Base-by-base conservation (phyloP, 352 stramenopile genomes). In the Blastocystis sp. region DNA sequence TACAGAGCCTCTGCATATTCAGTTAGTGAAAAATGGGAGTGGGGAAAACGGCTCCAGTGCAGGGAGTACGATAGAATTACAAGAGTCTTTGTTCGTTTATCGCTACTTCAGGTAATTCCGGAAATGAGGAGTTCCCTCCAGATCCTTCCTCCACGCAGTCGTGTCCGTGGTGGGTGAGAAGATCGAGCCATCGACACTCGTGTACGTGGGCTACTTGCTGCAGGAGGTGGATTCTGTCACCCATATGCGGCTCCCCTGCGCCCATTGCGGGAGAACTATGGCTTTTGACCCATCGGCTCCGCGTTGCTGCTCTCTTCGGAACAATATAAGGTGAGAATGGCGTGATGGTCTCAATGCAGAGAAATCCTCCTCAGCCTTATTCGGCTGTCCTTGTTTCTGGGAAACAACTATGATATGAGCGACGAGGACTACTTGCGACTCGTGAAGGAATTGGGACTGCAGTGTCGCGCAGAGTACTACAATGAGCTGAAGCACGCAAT, bases 171-270 rank as follows among this genome's bases (percentile, higher is more conserved):
- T 60, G 19, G 38, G 38, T 42, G 42, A 43, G n/a, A 28, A 60
- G n/a, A 77, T 77, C 24, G 45, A 28, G 45, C n/a, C 66, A 11
- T 77, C 66, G 11, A 77, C 66, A 24, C 17, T 77, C 34, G 45
- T 77, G 11, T 77, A 77, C 60, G 66, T 77, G 17, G 66, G 38
- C 21, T 77, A 77, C 34, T 43, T 77, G 38, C 60, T 77, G 52
- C 38, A 77, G 52, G 45, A 42, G 60, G 42, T 57, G 9, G 38
- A 34, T n/a, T 60, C 34, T 19, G 45, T 42, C 17, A 19, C n/a
- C n/a, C 34, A 28, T 54, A 61, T 54, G 34, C 19, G 38, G 54
- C n/a, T 77, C 24, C 66, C 66, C 38, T 77, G 66, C 45, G 66
- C 66, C 45, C 66, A 77, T 34, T 77, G 66, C 60, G 38, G 60